These are phyloP conservation scores for Candida maesae DNA, from an alignment of 805 yeast species.

Conservation along the genomic window DNA sequence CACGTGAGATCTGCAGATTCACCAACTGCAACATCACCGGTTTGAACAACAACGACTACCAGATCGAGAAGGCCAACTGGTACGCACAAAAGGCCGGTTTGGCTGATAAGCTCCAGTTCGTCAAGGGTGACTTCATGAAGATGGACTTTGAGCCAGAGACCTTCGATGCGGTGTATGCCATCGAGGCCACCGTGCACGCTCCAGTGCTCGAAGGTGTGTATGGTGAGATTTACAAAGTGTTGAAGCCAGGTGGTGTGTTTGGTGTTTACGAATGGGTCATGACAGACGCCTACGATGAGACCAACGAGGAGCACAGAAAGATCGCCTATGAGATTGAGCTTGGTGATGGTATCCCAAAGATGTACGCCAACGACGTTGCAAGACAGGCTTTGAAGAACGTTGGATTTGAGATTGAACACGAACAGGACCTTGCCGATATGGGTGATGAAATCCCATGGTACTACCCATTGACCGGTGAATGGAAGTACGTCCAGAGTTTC, in stretches of 20 bases:
- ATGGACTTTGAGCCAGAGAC: conserved; percentile 91
- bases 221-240: conserved; percentile 87
- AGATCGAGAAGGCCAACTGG: conserved; percentile 84
- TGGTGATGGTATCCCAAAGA: conserved; percentile 98
- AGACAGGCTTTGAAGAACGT: conserved; percentile 78
- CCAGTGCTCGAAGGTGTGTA: conserved; percentile 96
- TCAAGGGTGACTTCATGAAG: conserved; percentile 98
- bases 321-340: conserved; percentile 96
- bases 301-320: conserved; percentile 83
- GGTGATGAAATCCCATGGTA: conserved; percentile 94
- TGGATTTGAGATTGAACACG: conserved; percentile 78
- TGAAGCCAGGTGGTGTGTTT: conserved; percentile 96
- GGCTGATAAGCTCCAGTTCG: conserved; percentile 73
- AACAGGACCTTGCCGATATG: conserved; percentile 77
- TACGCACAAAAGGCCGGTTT: conserved; percentile 67
- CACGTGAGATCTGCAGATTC: conserved; percentile 91
- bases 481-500: conserved; percentile 77
- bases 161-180: conserved; percentile 96
- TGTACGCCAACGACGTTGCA: conserved; percentile 85
- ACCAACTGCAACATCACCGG: conserved; percentile 86
- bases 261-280: conserved; percentile 99
- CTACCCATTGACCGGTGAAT: conserved; percentile 93
- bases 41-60: conserved; percentile 94
- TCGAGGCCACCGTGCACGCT: conserved; percentile 98
- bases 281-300: conserved; percentile 90